Base-by-base conservation (phyloP, 495 filamentous ascomycete genomes). In the Penicillium longicatenatum region DNA sequence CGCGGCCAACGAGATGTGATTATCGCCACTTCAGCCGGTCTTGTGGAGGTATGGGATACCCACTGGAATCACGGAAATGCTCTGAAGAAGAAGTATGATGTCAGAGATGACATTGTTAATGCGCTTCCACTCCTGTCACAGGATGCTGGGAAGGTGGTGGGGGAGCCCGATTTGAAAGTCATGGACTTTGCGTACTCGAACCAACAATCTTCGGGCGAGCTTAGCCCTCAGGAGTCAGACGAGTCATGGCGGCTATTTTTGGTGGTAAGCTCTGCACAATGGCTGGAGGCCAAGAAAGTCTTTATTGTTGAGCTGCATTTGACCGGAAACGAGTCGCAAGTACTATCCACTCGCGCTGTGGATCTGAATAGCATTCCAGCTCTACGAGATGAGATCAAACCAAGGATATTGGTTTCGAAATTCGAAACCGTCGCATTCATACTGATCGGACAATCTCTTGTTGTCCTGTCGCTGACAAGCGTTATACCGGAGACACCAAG, bases 1-100 rank as follows among this genome's bases (percentile, higher is more conserved):
- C 82, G 91, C 65, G 93, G 93, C 5, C 92, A 98, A 71, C 86
- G 93, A 65, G 88, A 93, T 62, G 81, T 95, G 22, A 79, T 95
- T 24, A 84, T 92, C 57, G 86, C 84, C 29, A 92, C 91, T 11
- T 79, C 84, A 6, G 84, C 84, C 42, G 92, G 91, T 20, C 73
- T 84, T 29, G 70, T 98, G 14, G 86, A 94, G 55, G 81, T 86
- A 11, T 98, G 94, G 94, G 88, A 90, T 66, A 79, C 96, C 5
- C 90, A 91, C 64, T 88, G 92, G 70, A 87, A 89, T 35, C 92
- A 92, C 26, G 88, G 82, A 19, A 81, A 83, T 54, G 72, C 75
- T 4, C 68, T 85, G 39, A 81, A 78, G 58, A 74, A 70, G 48
- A 80, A 85, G 48, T 71, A 78, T 21, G 79, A 86, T 63, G 64